Conservation (phyloP, 352 stramenopile genomes). For the Phytophthora syringae region DNA sequence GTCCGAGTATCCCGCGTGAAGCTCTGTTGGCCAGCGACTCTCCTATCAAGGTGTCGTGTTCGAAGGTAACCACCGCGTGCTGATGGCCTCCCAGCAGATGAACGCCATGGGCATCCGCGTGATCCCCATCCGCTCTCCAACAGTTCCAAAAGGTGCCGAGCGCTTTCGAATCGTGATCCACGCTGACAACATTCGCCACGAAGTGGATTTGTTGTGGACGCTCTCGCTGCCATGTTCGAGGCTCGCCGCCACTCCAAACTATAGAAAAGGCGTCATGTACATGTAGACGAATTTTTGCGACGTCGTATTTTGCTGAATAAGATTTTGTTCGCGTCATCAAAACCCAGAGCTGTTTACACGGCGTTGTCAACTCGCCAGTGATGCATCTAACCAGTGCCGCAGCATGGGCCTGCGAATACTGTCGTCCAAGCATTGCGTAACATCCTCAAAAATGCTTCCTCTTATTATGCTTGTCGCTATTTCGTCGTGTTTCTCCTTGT, state of each 20-base stretch:
- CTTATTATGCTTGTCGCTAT: constrained; percentile 2
- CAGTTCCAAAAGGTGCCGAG: constrained; percentile 94
- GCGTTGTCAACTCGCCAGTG: too few species aligned
- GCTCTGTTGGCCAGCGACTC: constrained; percentile 70
- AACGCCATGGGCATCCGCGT: constrained; percentile 85
- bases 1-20: constrained; percentile 44
- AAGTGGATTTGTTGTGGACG: constrained; percentile 83
- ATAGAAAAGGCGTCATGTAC: too few species aligned
- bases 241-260: constrained; percentile 45
- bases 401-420: too few species aligned
- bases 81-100: constrained; percentile 78
- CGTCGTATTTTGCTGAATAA: too few species aligned
- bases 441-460: constrained; percentile 28
- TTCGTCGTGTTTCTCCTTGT: background rate
- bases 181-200: constrained; percentile 90
- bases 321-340: too few species aligned
- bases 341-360: too few species aligned
- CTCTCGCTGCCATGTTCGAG: constrained; percentile 66
- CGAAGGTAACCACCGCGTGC: constrained; percentile 91
- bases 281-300: too few species aligned
- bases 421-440: too few species aligned
- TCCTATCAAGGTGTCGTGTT: too few species aligned
- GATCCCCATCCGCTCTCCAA: constrained; percentile 95
- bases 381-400: too few species aligned
- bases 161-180: constrained; percentile 97